Percentiles rank a stretch among this genome's conserved stretches.
Evolutionary conservation across 2,329 filamentous ascomycete species (phyloP).

Genomic region (Neurospora crassa): DNA sequence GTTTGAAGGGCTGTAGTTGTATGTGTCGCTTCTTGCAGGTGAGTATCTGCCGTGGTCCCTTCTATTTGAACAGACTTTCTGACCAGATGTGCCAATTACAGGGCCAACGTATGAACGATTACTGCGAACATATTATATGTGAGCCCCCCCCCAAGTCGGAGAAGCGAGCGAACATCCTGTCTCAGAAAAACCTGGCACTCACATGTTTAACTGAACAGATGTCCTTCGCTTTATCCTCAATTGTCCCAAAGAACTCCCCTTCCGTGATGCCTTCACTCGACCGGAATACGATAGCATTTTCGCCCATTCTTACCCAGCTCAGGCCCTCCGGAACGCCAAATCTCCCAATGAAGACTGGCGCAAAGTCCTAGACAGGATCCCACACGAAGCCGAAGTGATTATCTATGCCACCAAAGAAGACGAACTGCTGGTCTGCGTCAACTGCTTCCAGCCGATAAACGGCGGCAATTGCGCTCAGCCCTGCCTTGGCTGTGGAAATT

Average conservation of each 20-base stretch:
- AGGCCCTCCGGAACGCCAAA: neutral
- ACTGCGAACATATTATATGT: neutral
- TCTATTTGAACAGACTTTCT: neutral
- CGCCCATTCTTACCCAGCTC: neutral
- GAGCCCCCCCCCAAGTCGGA: neutral
- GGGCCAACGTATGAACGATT: neutral
- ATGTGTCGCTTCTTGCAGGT: neutral
- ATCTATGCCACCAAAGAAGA: neutral
- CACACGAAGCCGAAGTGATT: neutral
- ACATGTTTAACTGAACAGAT: neutral
- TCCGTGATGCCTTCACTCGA: neutral
- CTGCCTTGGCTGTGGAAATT: neutral
- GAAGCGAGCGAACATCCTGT: neutral
- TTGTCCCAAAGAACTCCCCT: neutral
- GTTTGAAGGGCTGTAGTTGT: neutral
- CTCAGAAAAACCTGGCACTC: neutral
- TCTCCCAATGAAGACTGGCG: neutral
- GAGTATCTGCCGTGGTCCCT: neutral
- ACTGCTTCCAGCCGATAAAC: neutral
- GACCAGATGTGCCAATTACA: neutral
- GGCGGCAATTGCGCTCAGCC: neutral
- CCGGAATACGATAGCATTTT: neutral
- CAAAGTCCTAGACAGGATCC: neutral
- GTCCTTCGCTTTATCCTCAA: neutral
- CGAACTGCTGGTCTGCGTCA: neutral